Evolutionary conservation across 306 rosid genomes (phyloP).

Genomic region (Quercus cerris): DNA sequence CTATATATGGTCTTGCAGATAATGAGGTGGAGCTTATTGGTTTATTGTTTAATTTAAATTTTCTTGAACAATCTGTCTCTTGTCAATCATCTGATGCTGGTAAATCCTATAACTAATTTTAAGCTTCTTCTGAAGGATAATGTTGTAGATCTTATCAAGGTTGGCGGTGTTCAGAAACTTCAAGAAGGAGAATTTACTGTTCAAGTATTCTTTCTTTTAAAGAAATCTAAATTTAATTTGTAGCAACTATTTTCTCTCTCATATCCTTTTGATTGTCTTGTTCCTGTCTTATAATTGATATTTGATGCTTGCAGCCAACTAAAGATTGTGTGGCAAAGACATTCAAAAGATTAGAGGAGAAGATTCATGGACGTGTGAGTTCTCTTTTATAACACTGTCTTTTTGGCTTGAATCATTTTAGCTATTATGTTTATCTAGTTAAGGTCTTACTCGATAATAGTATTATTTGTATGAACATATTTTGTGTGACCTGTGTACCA

Average conservation of each 20-base stretch:
- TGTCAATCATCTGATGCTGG: background rate
- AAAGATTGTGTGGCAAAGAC: slow-evolving; percentile 99
- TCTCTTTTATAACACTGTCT: slow-evolving; percentile 11
- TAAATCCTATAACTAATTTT: background rate
- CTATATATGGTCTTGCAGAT: slow-evolving; percentile 98
- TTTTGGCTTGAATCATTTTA: background rate
- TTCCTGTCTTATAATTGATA: background rate
- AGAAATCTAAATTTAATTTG: background rate
- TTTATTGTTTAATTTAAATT: slow-evolving; percentile 13
- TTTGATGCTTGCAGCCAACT: slow-evolving; percentile 66
- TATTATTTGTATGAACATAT: background rate
- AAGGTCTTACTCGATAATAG: background rate
- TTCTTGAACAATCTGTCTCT: too few relatives aligned
- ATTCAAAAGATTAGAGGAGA: slow-evolving; percentile 96
- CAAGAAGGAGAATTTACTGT: slow-evolving; percentile 98
- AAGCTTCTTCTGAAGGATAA: slow-evolving; percentile 67
- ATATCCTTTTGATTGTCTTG: background rate
- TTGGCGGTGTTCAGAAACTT: slow-evolving; percentile 92
- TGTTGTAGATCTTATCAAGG: slow-evolving; percentile 92
- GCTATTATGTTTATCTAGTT: background rate
- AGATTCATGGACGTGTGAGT: slow-evolving; percentile 90
- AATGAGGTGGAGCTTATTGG: slow-evolving; percentile 84
- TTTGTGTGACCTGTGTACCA: background rate
- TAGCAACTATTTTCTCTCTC: background rate
- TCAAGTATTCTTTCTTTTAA: slow-evolving; percentile 51